A percentile compares a stretch with the other conserved stretches of the same genome.
Conservation (phyloP, 495 filamentous ascomycete species). For the Penicillium herquei region DNA sequence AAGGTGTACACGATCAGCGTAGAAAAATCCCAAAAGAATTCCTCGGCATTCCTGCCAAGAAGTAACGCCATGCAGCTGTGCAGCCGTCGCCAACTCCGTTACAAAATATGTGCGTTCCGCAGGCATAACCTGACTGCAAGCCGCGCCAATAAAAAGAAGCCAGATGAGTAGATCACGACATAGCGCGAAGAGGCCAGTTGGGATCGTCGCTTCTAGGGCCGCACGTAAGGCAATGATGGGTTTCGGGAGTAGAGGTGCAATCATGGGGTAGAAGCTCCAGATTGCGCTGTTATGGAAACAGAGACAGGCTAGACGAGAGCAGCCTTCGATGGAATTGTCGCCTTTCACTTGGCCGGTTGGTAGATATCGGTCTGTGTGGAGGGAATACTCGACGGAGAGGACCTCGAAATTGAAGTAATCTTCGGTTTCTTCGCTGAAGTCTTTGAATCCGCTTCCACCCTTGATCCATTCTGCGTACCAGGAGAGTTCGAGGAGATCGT, state of each 20-base stretch:
- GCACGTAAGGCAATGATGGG: slow-evolving; percentile 39
- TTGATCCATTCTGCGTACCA: slow-evolving; percentile 48
- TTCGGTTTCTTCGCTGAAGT: slow-evolving; percentile 41
- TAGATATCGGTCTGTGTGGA: slow-evolving; percentile 52
- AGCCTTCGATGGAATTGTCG: slow-evolving; percentile 45
- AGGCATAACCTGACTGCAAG: slow-evolving; percentile 32
- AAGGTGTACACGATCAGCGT: slow-evolving; percentile 40
- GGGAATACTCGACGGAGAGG: slow-evolving; percentile 42
- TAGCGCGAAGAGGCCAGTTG: slow-evolving; percentile 33
- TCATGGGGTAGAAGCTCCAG: slow-evolving; percentile 46
- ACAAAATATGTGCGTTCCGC: slow-evolving; percentile 39
- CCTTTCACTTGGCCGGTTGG: slow-evolving; percentile 61
- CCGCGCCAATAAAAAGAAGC: slow-evolving; percentile 41
- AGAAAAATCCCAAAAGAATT: slow-evolving; percentile 40
- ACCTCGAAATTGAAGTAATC: slow-evolving; percentile 50
- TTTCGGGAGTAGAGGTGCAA: slow-evolving; percentile 38
- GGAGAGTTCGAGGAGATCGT: slow-evolving; percentile 40
- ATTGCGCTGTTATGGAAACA: slow-evolving; percentile 48
- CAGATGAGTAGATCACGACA: slow-evolving; percentile 42
- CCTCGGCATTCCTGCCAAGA: slow-evolving; percentile 40
- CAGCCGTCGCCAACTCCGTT: slow-evolving; percentile 31
- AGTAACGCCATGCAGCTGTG: slow-evolving; percentile 28
- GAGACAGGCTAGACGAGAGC: slow-evolving; percentile 41
- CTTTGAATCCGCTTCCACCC: slow-evolving; percentile 26
- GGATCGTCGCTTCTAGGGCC: slow-evolving; percentile 38